These are phyloP conservation scores for Radiomyces spectabilis DNA, from an alignment of 192 early-diverging fungal species.

Conservation along the genomic window DNA sequence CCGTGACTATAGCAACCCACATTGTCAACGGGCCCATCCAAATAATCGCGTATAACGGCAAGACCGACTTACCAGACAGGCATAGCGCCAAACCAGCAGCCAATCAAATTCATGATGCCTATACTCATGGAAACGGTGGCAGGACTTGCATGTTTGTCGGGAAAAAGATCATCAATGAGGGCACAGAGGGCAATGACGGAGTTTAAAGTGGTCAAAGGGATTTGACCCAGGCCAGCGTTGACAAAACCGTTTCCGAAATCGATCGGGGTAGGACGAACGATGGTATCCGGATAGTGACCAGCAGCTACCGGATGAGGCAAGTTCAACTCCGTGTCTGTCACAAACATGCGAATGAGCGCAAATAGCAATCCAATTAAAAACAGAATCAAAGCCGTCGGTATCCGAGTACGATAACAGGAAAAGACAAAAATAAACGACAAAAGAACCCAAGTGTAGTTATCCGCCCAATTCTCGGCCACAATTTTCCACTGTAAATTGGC, in stretches of 20 bases:
- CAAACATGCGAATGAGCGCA: slow-evolving; percentile 50
- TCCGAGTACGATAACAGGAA: slow-evolving; percentile 52
- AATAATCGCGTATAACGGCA: too few relatives aligned
- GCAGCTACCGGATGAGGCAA: slow-evolving; percentile 31
- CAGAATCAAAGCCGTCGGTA: slow-evolving; percentile 64
- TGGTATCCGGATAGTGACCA: slow-evolving; percentile 46
- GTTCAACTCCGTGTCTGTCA: slow-evolving; percentile 6
- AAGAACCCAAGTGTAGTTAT: slow-evolving; percentile 69
- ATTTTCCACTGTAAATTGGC: slow-evolving; percentile 45
- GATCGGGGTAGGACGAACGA: slow-evolving; percentile 49
- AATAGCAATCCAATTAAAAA: slow-evolving; percentile 65
- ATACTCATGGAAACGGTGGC: slow-evolving; percentile 54
- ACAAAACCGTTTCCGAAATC: slow-evolving; percentile 71
- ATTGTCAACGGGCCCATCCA: too few relatives aligned
- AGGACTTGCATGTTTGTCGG: slow-evolving; percentile 43
- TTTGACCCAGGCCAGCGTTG: slow-evolving; percentile 77
- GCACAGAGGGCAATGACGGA: slow-evolving; percentile 75
- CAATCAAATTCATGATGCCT: slow-evolving; percentile 72
- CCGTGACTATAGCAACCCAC: slow-evolving; percentile 36
- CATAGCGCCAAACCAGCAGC: slow-evolving; percentile 73
- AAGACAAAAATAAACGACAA: slow-evolving; percentile 63
- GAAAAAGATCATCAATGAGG: slow-evolving; percentile 79
- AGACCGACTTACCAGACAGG: slow-evolving; percentile 61
- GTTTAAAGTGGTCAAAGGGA: slow-evolving; percentile 81
- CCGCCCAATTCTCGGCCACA: slow-evolving; percentile 46